A percentile compares a stretch with the other conserved stretches of the same genome.
Conservation (phyloP, 202 grass and related monocot genomes). For the Carex sylvatica region DNA sequence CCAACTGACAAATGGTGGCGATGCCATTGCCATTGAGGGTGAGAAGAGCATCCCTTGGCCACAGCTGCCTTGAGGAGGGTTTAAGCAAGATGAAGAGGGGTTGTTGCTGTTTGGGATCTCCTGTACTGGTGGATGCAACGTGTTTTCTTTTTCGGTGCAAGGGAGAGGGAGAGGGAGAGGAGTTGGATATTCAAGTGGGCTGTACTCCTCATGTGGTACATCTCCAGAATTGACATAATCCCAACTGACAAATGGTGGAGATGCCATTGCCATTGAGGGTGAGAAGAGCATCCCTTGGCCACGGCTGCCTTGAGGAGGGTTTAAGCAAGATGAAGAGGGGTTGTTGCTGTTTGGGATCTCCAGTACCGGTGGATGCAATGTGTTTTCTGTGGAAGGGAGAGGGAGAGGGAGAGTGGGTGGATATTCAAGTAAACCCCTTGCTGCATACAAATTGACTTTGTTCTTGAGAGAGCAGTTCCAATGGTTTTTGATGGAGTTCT, state of each 20-base stretch:
- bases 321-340: slow-evolving; percentile 34
- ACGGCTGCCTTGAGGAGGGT: slow-evolving; percentile 31
- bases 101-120: not conserved
- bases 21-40: no score
- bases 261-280: no score
- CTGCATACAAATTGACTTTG: slow-evolving; percentile 72
- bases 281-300: not conserved
- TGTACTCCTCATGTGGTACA: slow-evolving; percentile 59
- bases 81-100: slow-evolving; percentile 34
- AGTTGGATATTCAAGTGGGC: slow-evolving; percentile 45
- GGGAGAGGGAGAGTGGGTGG: slow-evolving; percentile 27
- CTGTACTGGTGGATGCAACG: slow-evolving; percentile 26
- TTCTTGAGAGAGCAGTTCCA: slow-evolving; percentile 99
- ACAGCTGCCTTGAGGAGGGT: slow-evolving; percentile 35
- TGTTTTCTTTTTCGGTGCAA: slow-evolving; percentile 56
- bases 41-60: slow-evolving; percentile 16
- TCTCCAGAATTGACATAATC: slow-evolving; percentile 76
- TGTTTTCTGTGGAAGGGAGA: slow-evolving; percentile 50
- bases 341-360: not conserved
- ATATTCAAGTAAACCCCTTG: slow-evolving; percentile 71
- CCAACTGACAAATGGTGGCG: slow-evolving; percentile 74
- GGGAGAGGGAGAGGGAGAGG: slow-evolving; percentile 32
- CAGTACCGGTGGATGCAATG: slow-evolving; percentile 23
- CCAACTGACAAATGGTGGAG: slow-evolving; percentile 73
- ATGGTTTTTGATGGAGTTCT: slow-evolving; percentile 97